These are phyloP conservation scores for Coleophoma crateriformis DNA, from an alignment of 2,329 filamentous ascomycete species.

Conservation along the genomic window DNA sequence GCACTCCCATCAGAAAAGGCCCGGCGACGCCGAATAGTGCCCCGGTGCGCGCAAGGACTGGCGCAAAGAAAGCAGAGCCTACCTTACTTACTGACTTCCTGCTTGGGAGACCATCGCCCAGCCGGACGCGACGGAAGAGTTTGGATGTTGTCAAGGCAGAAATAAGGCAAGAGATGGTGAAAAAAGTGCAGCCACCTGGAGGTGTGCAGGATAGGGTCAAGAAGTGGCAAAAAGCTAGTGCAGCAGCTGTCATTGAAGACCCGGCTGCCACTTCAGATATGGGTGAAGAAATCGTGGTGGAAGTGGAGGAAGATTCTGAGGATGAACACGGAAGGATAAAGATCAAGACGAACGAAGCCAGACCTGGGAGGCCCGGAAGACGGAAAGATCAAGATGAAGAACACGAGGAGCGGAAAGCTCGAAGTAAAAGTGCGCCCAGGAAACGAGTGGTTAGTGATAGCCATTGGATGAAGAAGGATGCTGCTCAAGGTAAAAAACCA, in stretches of 20 bases:
- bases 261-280: conserved; percentile 45
- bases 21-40: conserved; percentile 17
- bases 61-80: conserved; percentile 28
- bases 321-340: conserved; percentile 55
- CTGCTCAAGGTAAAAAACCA: conserved; percentile 39
- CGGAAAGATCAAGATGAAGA: conserved; percentile 24
- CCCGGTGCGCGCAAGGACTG: conserved; percentile 15
- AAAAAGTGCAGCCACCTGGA: conserved; percentile 54
- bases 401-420: conserved; percentile 14
- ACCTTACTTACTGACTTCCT: conserved; percentile 53
- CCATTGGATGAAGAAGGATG: conserved; percentile 60
- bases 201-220: conserved; percentile 75
- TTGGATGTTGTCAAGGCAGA: conserved; percentile 53
- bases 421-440: conserved; percentile 49
- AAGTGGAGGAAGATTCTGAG: conserved; percentile 54
- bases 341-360: conserved; percentile 25
- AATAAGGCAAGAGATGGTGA: conserved; percentile 45
- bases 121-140: conserved; percentile 51
- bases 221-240: conserved; percentile 78
- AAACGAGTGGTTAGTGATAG: conserved; percentile 92
- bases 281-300: conserved; percentile 56
- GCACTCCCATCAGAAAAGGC: conserved; percentile 12
- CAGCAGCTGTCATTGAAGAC: conserved; percentile 52
- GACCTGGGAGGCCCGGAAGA: conserved; percentile 7
- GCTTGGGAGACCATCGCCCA: conserved; percentile 48